phyloP scores from a whole-genome alignment of 805 yeast genomes.

The Wickerhamiella allomyrinae region DNA sequence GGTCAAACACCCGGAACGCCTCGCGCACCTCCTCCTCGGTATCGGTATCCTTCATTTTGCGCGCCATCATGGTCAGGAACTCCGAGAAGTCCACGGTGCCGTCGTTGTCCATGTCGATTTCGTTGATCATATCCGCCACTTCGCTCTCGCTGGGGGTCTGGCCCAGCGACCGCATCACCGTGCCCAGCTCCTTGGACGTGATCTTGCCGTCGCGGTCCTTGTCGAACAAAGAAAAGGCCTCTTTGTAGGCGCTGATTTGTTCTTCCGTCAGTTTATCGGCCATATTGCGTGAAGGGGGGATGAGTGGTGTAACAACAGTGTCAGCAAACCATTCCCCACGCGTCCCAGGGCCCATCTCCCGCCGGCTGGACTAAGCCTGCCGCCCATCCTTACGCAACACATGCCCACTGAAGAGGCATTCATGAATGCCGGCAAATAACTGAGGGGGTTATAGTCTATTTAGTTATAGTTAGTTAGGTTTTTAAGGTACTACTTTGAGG shows the following conservation, averaged over 20 bases:
- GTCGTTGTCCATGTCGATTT: slow-evolving; percentile 90
- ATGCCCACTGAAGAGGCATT: no score
- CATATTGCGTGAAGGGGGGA: slow-evolving; percentile 20
- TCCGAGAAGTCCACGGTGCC: slow-evolving; percentile 76
- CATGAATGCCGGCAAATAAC: no score
- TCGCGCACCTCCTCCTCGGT: slow-evolving; percentile 94
- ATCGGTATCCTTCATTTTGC: slow-evolving; percentile 92
- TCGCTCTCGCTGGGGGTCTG: slow-evolving; percentile 95
- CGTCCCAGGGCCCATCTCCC: no score
- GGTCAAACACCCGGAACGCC: slow-evolving; percentile 94
- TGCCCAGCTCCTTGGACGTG: slow-evolving; percentile 89
- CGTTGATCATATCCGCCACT: slow-evolving; percentile 91
- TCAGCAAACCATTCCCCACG: not conserved
- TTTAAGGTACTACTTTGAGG: no score
- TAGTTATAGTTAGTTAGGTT: no score
- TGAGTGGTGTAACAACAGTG: not conserved
- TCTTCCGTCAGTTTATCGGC: slow-evolving; percentile 84
- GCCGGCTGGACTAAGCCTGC: no score
- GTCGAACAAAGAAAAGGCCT: slow-evolving; percentile 94
- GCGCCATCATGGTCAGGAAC: slow-evolving; percentile 73
- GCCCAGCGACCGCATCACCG: slow-evolving; percentile 98
- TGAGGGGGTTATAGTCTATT: no score
- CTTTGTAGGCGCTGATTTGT: slow-evolving; percentile 93
- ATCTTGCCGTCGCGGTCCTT: slow-evolving; percentile 92
- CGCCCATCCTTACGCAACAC: no score